Evolutionary conservation across 192 early-diverging fungal species (phyloP).

Genomic region (Backusella liffmaniae): DNA sequence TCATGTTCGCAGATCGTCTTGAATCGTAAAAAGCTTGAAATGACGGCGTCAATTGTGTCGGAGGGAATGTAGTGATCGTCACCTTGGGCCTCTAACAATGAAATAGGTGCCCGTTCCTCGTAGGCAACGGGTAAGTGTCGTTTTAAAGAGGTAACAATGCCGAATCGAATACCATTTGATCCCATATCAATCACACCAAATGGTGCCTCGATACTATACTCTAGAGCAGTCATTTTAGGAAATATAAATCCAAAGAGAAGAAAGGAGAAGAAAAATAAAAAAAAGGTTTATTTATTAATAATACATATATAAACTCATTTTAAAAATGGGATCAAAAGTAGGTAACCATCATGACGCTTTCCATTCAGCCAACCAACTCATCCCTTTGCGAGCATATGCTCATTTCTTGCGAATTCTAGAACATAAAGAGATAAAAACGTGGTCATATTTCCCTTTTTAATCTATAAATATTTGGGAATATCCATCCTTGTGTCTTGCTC

Average conservation of each 20-base stretch:
- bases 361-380: background rate
- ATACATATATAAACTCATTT: background rate
- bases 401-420: background rate
- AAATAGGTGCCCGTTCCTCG: slow-evolving; percentile 57
- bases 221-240: background rate
- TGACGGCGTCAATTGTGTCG: slow-evolving; percentile 45
- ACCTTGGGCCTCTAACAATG: slow-evolving; percentile 49
- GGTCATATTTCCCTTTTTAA: background rate
- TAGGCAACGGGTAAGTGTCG: slow-evolving; percentile 52
- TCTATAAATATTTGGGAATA: background rate
- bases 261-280: background rate
- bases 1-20: slow-evolving; percentile 44
- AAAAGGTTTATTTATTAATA: background rate
- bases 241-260: background rate
- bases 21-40: slow-evolving; percentile 50
- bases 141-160: slow-evolving; percentile 44
- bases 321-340: background rate
- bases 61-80: slow-evolving; percentile 39
- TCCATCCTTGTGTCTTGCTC: no score
- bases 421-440: background rate
- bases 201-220: slow-evolving; percentile 17
- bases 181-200: slow-evolving; percentile 59
- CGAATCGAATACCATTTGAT: slow-evolving; percentile 59
- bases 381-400: background rate
- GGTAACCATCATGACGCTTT: background rate